These are phyloP conservation scores for Clarireedia monteithiana DNA, from an alignment of 2,329 filamentous ascomycete genomes.

Conservation along the genomic window DNA sequence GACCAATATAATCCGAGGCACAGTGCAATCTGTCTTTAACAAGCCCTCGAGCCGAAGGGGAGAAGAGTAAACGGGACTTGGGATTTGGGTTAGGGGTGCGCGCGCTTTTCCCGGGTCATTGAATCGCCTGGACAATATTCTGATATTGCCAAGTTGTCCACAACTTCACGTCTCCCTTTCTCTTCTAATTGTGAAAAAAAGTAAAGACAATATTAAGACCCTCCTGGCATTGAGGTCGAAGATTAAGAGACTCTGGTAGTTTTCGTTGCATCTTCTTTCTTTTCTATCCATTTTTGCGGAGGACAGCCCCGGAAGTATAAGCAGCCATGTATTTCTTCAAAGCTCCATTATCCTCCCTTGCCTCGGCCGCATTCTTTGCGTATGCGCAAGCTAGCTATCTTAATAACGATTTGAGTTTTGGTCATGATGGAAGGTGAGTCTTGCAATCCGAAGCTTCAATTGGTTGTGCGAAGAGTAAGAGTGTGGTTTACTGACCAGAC, in stretches of 20 bases:
- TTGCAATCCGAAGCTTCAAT: background rate
- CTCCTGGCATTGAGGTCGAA: constrained; percentile 1
- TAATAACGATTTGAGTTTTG: constrained; percentile 35
- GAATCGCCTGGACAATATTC: too few species aligned
- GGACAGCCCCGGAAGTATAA: background rate
- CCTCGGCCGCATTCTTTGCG: constrained; percentile 22
- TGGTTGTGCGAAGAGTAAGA: background rate
- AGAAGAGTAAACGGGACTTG: background rate
- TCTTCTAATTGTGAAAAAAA: background rate
- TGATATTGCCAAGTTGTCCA: background rate
- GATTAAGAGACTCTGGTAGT: constrained; percentile 5
- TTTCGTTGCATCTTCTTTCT: background rate
- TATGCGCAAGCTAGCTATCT: constrained; percentile 27
- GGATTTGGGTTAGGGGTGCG: too few species aligned
- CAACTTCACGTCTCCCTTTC: background rate
- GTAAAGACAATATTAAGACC: background rate
- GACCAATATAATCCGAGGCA: constrained; percentile 32
- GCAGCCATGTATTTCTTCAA: constrained; percentile 8
- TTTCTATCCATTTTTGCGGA: background rate
- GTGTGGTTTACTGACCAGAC: constrained; percentile 8
- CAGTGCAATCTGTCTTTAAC: constrained; percentile 27
- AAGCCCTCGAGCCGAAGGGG: background rate
- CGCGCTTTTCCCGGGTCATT: too few species aligned
- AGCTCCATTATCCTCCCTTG: constrained; percentile 19
- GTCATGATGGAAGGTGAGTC: constrained; percentile 32